These are phyloP conservation scores for Psidium guajava DNA, from an alignment of 345 rosid genomes.

Conservation along the genomic window DNA sequence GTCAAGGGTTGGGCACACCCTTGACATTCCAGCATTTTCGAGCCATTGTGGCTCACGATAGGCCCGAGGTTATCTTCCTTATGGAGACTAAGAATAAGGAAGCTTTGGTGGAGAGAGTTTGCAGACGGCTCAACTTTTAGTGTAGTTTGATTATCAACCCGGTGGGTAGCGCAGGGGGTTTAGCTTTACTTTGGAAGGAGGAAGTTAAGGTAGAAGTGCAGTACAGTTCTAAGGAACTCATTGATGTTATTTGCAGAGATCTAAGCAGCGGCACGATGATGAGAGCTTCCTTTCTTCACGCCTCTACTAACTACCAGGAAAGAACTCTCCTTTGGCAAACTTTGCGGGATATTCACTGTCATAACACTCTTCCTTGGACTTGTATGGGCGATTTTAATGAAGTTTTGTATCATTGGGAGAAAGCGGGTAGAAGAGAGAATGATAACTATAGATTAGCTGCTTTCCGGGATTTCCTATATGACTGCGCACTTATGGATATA, in stretches of 20 bases:
- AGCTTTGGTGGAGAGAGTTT: background rate
- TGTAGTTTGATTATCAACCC: background rate
- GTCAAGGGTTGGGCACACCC: rapidly evolving
- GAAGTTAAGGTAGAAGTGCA: background rate
- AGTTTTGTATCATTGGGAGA: background rate
- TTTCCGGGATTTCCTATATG: background rate
- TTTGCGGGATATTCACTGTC: background rate
- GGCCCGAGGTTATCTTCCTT: background rate
- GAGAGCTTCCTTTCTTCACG: background rate
- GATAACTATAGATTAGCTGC: background rate
- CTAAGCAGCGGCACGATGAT: background rate
- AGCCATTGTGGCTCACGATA: background rate
- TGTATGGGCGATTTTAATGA: background rate
- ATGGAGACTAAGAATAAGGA: background rate
- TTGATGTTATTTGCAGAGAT: background rate
- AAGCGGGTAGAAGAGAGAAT: rapidly evolving
- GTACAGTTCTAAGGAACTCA: rapidly evolving
- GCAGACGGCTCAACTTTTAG: rapidly evolving
- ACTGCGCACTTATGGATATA: background rate
- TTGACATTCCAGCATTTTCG: background rate
- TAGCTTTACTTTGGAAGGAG: background rate
- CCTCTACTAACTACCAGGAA: no score
- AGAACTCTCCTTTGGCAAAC: background rate
- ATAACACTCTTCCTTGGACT: background rate
- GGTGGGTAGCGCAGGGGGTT: rapidly evolving